Base-by-base conservation (phyloP, 1,139 yeast genomes). In the Suhomyces chickasaworum region DNA sequence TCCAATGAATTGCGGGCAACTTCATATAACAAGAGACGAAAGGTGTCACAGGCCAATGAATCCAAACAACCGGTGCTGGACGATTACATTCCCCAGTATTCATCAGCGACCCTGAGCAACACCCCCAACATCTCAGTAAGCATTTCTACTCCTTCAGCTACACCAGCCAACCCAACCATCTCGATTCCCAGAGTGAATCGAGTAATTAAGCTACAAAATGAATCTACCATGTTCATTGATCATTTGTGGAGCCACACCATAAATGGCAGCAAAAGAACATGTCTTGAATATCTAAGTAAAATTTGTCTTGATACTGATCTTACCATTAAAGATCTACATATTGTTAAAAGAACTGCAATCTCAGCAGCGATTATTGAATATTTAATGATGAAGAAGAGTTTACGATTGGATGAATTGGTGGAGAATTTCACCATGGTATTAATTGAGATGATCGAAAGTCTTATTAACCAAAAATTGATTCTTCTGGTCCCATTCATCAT, bases 401-500 rank as follows among this genome's bases (percentile, higher is more conserved):
- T 66, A 42, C 55, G 83, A 42, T 62, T 80, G 36, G 84, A 80
- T 54, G 60, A 66, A 21, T 61, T 80, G 33, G 60, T 79, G 7
- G 57, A 62, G 34, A 66, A 63, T 16, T 69, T 81, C 27, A 65
- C 80, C 21, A 65, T 64, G 39, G 68, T 71, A 13, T 47, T 83
- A n/a, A 65, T 69, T 2, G 60, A 63, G 9, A 60, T 73, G 22
- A 63, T 75, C 6, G 59, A 63, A 12, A 50, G 52, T 15, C 53
- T 73, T 38, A 50, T 66, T 13, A 46, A 52, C 1, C 57, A 53
- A 10, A 60, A 68, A 5, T 60, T 55, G 5, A 54, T 73, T 4
- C 49, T 73, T 2, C 56, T 80, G 1, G 69, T 81, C 1, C 89
- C 89, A 1, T 81, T 81, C 58, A 52, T 84, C 15, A 58, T 83